These are phyloP conservation scores for Hypoxylon sp. DNA, from an alignment of 2,329 filamentous ascomycete species.

Conservation along the genomic window DNA sequence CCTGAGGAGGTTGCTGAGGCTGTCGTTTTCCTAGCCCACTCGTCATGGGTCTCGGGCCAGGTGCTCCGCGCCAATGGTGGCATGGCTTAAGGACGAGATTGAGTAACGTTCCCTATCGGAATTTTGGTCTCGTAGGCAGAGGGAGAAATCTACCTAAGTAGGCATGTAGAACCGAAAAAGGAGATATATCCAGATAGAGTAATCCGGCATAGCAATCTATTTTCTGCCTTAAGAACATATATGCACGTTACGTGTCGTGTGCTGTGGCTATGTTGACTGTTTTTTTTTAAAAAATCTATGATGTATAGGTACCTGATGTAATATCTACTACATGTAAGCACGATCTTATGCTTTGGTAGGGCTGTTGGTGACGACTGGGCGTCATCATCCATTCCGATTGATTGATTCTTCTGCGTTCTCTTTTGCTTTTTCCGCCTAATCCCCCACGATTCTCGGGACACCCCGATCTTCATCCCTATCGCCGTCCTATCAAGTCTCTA, in stretches of 20 bases:
- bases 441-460: neutral
- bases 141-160: neutral
- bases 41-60: constrained; percentile 64
- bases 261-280: neutral
- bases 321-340: neutral
- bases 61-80: constrained; percentile 62
- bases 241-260: neutral
- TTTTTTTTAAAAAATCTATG: neutral
- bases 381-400: neutral
- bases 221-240: neutral
- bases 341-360: neutral
- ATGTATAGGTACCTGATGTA: neutral
- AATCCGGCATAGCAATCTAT: neutral
- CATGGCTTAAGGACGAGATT: constrained; percentile 31
- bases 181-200: neutral
- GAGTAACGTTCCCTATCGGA: no score
- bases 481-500: neutral
- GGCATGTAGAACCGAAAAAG: neutral
- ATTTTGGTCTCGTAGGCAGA: neutral
- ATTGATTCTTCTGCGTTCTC: neutral
- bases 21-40: constrained; percentile 60
- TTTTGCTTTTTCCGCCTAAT: neutral
- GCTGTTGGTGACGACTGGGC: neutral
- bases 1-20: constrained; percentile 66
- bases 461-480: neutral